These are phyloP conservation scores for Paraconiothyrium sp. DNA, from an alignment of 2,329 filamentous ascomycete genomes.

Conservation along the genomic window DNA sequence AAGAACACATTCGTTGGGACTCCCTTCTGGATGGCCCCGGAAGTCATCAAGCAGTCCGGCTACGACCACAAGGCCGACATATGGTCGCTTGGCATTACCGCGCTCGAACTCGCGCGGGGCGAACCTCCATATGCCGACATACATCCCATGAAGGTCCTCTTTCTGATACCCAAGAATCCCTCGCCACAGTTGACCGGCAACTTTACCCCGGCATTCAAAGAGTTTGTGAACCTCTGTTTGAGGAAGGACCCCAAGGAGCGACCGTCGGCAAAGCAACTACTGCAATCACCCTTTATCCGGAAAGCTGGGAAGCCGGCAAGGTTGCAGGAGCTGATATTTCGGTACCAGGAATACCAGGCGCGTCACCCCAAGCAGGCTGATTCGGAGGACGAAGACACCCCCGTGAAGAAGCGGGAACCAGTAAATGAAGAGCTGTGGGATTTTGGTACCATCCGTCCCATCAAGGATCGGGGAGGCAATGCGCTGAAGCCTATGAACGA, in stretches of 20 bases:
- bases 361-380: conserved; percentile 74
- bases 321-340: conserved; percentile 92
- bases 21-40: conserved; percentile 99
- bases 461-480: conserved; percentile 65
- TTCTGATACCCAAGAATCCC: conserved; percentile 93
- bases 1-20: conserved; percentile 99
- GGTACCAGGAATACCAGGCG: conserved; percentile 86
- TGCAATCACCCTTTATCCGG: conserved; percentile 90
- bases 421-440: conserved; percentile 94
- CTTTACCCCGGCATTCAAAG: conserved; percentile 60
- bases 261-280: conserved; percentile 83
- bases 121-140: conserved; percentile 96
- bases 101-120: conserved; percentile 88
- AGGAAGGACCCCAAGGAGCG: conserved; percentile 89
- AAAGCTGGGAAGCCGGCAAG: conserved; percentile 96
- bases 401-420: conserved; percentile 50
- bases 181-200: conserved; percentile 74
- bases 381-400: conserved; percentile 50
- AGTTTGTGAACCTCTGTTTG: conserved; percentile 72
- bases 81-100: conserved; percentile 95
- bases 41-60: conserved; percentile 97
- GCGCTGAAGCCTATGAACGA: conserved; percentile 79
- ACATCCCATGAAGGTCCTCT: conserved; percentile 97
- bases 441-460: conserved; percentile 91
- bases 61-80: conserved; percentile 99